Evolutionary conservation across 2,329 filamentous ascomycete species (phyloP), one percentile per base, ranked within the genome.

Genomic region (Alternaria ventricosa): DNA sequence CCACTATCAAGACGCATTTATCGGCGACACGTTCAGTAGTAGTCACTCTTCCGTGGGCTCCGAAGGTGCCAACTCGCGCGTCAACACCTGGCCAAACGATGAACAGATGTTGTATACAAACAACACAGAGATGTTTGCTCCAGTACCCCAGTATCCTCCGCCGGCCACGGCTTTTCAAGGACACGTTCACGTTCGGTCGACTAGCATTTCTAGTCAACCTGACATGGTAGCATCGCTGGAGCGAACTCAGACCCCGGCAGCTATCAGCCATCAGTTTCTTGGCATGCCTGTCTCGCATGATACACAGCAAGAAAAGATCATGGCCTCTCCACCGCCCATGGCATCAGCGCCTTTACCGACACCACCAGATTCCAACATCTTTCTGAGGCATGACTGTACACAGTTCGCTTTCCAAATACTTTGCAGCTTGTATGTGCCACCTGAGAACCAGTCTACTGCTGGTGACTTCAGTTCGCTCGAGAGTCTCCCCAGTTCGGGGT

Each of bases 381-480:
- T 68, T 7, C 67, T 66, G 13, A 74, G 57, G 60, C 78, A 79
- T 57, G 75, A 78, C 63, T 79, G 78, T 67, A 79, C 77, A 6
- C 69, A 76, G 23, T 76, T 78, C 51, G 77, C 78, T 22, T 79
- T 79, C 55, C 71, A 75, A 53, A 78, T 75, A 4, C 61, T 79
- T 18, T 77, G 75, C 62, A 78, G 72, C 54, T 66, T 79, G 6
- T 78, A 78, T 63, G 69, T 74, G 22, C 75, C 75, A 13, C 73
- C 73, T 5, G 64, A 73, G 22, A 67, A 69, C 50, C 74, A 75
- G 60, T 67, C 71, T 41, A 47, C 66, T 23, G 65, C 70, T 8
- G 60, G 66, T n/a, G 72, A 75, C 57, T 77, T 77, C 61, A 72
- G 67, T 46, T 62, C 69, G 8, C 30, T 25, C 15, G 61, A 71